Base-by-base conservation (phyloP, 2,329 filamentous ascomycete genomes). In the Cladosporium colombiae region DNA sequence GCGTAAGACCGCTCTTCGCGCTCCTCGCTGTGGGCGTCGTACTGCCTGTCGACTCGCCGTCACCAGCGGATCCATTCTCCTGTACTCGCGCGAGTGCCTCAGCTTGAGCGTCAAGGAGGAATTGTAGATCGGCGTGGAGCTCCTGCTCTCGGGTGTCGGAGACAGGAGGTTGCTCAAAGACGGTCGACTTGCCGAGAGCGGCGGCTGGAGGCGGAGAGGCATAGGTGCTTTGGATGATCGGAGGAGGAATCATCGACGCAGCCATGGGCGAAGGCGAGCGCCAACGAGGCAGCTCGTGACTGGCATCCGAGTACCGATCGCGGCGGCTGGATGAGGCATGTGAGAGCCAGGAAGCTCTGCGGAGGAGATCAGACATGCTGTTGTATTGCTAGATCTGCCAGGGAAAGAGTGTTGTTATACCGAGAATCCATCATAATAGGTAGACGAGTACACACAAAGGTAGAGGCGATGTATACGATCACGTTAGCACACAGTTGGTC, bases 91-190 rank as follows among this genome's bases (percentile, higher is more conserved):
- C 77, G 33, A 89, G 77, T 21, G 83, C 85, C 70, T 87, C 85
- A 35, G 85, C 84, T 74, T 89, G 86, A 11, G 85, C 84, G 74
- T 89, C 86, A 25, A 89, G 82, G 13, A 88, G 77, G 65, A 80
- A 79, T 73, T 89, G 86, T 11, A 89, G 79, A 67, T 85, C 83
- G 62, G 81, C 80, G 71, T 88, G 82, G 11, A 88, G 81, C 68
- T 85, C 78, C 65, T 79, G 81, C 29, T 85, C 81, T 71, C 83
- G 81, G 11, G 75, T 72, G 23, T 72, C 68, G n/a, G 70, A 61
- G 27, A 69, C 66, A 33, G 80, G 78, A 27, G 81, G 78, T 61
- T 80, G 78, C 68, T 78, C 81, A 69, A 84, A 78, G 68, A 81
- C 78, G 64, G 76, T 74, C 56, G 79, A 78, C 64, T 79, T 76